phyloP scores from a whole-genome alignment of 176 grass and related monocot species.

The Aegilops umbellulata region DNA sequence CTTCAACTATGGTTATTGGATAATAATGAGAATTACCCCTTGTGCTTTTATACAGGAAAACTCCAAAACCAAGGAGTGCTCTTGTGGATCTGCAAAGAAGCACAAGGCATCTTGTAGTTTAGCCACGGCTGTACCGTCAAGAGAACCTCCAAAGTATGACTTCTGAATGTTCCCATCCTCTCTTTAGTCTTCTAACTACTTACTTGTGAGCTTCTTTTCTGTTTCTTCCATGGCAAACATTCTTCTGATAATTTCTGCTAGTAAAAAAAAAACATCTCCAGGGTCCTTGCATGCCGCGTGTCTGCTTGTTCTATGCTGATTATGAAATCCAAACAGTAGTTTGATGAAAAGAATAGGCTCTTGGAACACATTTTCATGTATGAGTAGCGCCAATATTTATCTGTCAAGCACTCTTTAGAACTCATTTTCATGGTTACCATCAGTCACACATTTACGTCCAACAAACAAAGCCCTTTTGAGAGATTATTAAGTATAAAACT shows the following conservation, averaged over 20 bases:
- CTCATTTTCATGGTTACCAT: neutral
- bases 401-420: neutral
- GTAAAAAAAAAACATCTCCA: neutral
- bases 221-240: neutral
- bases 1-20: neutral
- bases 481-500: neutral
- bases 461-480: neutral
- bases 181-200: neutral
- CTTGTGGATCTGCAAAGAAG: conserved; percentile 59
- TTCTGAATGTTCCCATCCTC: neutral
- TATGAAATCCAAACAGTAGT: neutral
- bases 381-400: neutral
- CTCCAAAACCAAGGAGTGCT: conserved; percentile 45
- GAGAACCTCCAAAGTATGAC: conserved; percentile 42
- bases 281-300: neutral
- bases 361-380: neutral
- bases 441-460: neutral
- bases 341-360: neutral
- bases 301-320: neutral
- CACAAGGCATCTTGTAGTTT: conserved; percentile 54
- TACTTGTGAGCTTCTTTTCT: neutral
- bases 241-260: neutral
- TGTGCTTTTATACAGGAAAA: conserved; percentile 22
- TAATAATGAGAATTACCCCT: neutral
- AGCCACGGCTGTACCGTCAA: conserved; percentile 25